These are phyloP conservation scores for Oryza meridionalis DNA, from an alignment of 176 grass and related monocot species.

Conservation along the genomic window DNA sequence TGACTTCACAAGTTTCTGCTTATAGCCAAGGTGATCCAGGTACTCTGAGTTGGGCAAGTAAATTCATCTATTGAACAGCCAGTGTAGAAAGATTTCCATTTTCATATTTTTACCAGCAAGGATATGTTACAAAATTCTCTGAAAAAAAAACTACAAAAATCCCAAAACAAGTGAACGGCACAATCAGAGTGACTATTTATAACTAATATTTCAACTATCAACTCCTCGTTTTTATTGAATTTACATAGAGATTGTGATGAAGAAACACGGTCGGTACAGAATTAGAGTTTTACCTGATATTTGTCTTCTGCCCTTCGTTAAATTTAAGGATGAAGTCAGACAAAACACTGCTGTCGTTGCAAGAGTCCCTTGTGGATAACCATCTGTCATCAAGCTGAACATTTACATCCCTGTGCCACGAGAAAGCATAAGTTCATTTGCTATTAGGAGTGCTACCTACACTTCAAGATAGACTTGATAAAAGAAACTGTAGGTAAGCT, in stretches of 20 bases:
- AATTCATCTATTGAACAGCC: neutral
- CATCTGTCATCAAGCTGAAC: constrained; percentile 68
- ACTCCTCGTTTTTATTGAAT: neutral
- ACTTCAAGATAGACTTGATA: neutral
- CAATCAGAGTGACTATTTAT: neutral
- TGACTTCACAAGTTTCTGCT: neutral
- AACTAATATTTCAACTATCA: neutral
- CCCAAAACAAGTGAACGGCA: neutral
- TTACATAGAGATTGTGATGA: neutral
- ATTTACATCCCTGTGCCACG: constrained; percentile 66
- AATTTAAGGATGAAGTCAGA: constrained; percentile 73
- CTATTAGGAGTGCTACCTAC: neutral
- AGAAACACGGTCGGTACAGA: neutral
- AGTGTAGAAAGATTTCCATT: neutral
- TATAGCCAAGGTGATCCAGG: neutral
- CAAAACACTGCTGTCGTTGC: constrained; percentile 69
- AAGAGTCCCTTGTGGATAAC: constrained; percentile 68
- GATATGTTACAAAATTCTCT: neutral
- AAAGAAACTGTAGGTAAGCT: constrained; percentile 17
- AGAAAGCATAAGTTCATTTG: constrained; percentile 5
- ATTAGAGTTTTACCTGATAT: constrained; percentile 39
- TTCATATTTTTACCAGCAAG: neutral
- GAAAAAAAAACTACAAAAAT: neutral
- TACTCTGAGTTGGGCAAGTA: neutral
- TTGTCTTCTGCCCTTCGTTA: constrained; percentile 39